Evolutionary conservation across 1,284 basidiomycete genomes (phyloP).

Genomic region (Papiliotrema terrestris): DNA sequence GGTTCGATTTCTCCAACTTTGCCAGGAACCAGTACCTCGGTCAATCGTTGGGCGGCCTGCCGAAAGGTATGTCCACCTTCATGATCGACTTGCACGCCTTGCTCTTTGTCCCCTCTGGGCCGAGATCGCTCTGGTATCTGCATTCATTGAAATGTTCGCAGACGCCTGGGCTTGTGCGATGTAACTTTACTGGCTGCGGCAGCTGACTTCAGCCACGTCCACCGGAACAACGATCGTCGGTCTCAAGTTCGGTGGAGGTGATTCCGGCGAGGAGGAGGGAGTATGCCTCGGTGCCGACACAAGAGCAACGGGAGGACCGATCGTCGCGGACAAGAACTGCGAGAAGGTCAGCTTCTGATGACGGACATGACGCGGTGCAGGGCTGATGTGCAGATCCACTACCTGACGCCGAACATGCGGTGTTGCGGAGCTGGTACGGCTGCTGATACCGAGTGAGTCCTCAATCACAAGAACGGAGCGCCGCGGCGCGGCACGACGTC

Average conservation of each 20-base stretch:
- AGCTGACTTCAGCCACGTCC: conserved; percentile 69
- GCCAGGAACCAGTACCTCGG: conserved; percentile 73
- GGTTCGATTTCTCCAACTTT: conserved; percentile 71
- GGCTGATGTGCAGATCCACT: conserved; percentile 77
- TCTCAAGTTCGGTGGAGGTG: conserved; percentile 68
- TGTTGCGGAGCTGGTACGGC: conserved; percentile 99
- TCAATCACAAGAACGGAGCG: no score
- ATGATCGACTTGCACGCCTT: background rate
- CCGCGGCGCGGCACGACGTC: background rate
- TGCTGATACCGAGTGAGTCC: conserved; percentile 77
- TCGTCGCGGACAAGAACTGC: conserved; percentile 99
- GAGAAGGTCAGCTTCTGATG: conserved; percentile 72
- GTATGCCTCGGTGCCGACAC: conserved; percentile 97
- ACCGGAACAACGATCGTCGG: conserved; percentile 97
- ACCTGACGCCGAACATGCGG: conserved; percentile 86
- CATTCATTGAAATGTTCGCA: no score
- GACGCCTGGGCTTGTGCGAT: no score
- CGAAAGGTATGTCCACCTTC: conserved; percentile 40
- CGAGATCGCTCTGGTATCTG: no score
- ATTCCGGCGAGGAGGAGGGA: conserved; percentile 64
- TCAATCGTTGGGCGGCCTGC: conserved; percentile 47
- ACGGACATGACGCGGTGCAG: background rate
- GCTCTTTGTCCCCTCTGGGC: background rate
- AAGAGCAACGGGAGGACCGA: conserved; percentile 87
- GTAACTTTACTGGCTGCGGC: no score